Evolutionary conservation across 2,329 filamentous ascomycete genomes (phyloP), one percentile per base, ranked within the genome.

Genomic region (Tolypocladium sp.): DNA sequence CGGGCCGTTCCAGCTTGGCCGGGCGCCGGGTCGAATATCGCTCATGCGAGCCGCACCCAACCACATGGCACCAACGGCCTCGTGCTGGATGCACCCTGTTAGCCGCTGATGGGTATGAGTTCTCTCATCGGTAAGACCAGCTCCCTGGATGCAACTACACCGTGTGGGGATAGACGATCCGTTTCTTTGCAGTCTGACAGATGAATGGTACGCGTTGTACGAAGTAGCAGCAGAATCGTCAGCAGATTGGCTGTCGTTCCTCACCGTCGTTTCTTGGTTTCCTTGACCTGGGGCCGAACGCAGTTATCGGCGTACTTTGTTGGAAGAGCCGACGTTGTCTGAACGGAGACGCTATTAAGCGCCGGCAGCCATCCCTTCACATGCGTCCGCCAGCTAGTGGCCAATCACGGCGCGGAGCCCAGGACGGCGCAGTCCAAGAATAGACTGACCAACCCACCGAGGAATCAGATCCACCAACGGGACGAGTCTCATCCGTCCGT

Each of bases 341-440:
- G 46, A 12, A 55, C 20, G 22, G 44, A 42, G 33, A 51, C 59
- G 53, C 58, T 59, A 57, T 38, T 63, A 58, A 59, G 60, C 62
- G 62, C 60, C 60, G 44, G 27, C 57, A 22, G 17, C 40, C 42
- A 57, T 41, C 49, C 55, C 42, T n/a, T 44, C 51, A 27, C 42
- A 53, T 53, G 42, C n/a, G 25, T 38, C n/a, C 5, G 12, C 42
- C 52, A 25, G 41, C 25, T 44, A 17, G 25, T 58, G 49, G 41
- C 60, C 62, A 62, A 62, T 62, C 55, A 59, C 13, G 7, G 6
- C 12, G 41, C 27, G 15, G 3, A 9, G 17, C 35, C 33, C n/a
- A 2, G 27, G 17, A 52, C 27, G 27, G 17, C 27, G 2, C 27
- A 17, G 17, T 33, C 49, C 49, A 52, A 52, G 49, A 52, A 52